Percentiles rank a stretch among this genome's conserved stretches.
Conservation (phyloP, 306 rosid genomes). For the Cucumis sativus region DNA sequence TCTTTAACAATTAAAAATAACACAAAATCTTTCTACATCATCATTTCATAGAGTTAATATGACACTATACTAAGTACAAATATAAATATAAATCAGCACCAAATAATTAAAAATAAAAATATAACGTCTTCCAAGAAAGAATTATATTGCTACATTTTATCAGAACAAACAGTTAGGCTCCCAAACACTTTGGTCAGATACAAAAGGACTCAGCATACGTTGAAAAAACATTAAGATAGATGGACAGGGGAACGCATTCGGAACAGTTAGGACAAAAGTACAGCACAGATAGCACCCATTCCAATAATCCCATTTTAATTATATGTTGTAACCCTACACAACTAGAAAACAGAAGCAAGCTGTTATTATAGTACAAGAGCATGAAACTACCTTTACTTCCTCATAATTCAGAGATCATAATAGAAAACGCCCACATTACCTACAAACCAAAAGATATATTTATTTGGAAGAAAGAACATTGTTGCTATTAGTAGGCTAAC, state of each 20-base stretch:
- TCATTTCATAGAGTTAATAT: not conserved
- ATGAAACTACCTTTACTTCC: slow-evolving; percentile 98
- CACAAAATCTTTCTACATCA: not conserved
- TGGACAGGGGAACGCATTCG: not conserved
- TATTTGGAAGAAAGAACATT: slow-evolving; percentile 94
- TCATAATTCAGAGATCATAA: slow-evolving; percentile 99
- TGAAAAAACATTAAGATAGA: not conserved
- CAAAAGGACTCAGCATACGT: not conserved
- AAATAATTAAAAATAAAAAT: not conserved
- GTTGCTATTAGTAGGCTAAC: slow-evolving; percentile 62
- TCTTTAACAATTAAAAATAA: not conserved
- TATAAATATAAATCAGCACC: not conserved
- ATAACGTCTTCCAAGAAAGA: not conserved
- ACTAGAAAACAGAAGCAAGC: slow-evolving; percentile 38
- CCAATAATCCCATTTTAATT: slow-evolving; percentile 13
- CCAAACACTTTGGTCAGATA: not conserved
- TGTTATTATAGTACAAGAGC: slow-evolving; percentile 63
- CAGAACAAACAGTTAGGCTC: not conserved
- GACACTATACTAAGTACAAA: not conserved
- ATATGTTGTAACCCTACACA: slow-evolving; percentile 28
- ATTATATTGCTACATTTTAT: not conserved
- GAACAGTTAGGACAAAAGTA: not conserved
- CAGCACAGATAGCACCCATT: slow-evolving; percentile 5
- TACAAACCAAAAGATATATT: slow-evolving; percentile 98
- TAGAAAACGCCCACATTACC: slow-evolving; percentile 98